A percentile compares a stretch with the other conserved stretches of the same genome.
These are phyloP conservation scores for Colletotrichum incanum DNA, from an alignment of 2,329 filamentous ascomycete genomes.

Conservation along the genomic window DNA sequence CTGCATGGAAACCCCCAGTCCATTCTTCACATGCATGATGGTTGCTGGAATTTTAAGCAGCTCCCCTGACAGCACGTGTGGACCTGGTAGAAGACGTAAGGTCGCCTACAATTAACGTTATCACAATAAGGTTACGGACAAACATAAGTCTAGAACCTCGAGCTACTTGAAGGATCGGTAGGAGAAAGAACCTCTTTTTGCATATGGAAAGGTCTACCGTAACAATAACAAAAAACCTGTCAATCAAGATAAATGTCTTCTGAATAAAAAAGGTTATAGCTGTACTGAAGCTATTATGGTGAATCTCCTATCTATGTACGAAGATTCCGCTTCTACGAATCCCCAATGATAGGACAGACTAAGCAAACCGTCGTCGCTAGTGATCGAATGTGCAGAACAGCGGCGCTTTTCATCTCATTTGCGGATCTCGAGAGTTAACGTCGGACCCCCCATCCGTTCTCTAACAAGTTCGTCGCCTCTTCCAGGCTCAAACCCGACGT, in stretches of 20 bases:
- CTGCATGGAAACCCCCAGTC: neutral
- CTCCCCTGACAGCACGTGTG: neutral
- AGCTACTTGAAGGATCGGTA: neutral
- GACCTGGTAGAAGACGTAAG: neutral
- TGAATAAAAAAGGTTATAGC: neutral
- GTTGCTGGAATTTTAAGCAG: neutral
- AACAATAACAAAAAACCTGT: too few species aligned
- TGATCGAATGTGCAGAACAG: slow-evolving; percentile 7
- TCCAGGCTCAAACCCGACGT: slow-evolving; percentile 87
- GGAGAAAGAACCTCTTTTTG: neutral
- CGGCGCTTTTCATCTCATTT: neutral
- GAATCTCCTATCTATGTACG: neutral
- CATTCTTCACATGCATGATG: neutral
- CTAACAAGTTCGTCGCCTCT: slow-evolving; percentile 81
- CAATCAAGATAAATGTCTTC: neutral
- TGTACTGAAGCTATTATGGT: neutral
- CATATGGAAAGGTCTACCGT: neutral
- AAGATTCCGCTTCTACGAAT: neutral
- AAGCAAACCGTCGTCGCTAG: neutral
- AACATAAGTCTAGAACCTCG: neutral
- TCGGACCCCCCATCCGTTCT: slow-evolving; percentile 80
- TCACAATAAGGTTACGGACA: neutral
- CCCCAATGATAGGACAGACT: neutral
- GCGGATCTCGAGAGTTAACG: slow-evolving; percentile 7
- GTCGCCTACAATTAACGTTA: neutral